phyloP scores from a whole-genome alignment of 2,329 filamentous ascomycete species.

The Penicillium sp. region DNA sequence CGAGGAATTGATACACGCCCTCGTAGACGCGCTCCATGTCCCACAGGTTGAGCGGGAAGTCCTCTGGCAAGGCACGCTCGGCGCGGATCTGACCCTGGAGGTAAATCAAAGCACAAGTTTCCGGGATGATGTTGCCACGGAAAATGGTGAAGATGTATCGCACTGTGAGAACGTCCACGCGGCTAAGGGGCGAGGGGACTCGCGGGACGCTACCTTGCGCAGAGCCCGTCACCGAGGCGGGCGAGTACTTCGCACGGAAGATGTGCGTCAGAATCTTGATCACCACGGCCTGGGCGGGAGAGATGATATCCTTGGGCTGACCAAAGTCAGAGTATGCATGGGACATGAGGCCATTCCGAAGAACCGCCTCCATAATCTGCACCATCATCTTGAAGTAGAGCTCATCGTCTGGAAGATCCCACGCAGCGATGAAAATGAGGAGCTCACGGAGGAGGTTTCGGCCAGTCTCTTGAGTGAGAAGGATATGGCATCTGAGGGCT shows the following conservation, averaged over 20 bases:
- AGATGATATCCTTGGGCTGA: slow-evolving; percentile 94
- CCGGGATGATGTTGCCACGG: slow-evolving; percentile 86
- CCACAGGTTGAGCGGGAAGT: slow-evolving; percentile 94
- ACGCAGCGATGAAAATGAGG: slow-evolving; percentile 93
- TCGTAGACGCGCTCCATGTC: slow-evolving; percentile 98
- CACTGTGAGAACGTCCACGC: slow-evolving; percentile 67
- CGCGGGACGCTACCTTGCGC: slow-evolving; percentile 57
- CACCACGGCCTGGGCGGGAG: slow-evolving; percentile 89
- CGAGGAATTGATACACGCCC: slow-evolving; percentile 88
- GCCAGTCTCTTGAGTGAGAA: slow-evolving; percentile 86
- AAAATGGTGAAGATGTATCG: slow-evolving; percentile 94
- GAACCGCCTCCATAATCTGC: slow-evolving; percentile 90
- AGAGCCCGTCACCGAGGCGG: slow-evolving; percentile 49
- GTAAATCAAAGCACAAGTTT: slow-evolving; percentile 92
- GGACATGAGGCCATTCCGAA: slow-evolving; percentile 84
- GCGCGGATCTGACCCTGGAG: slow-evolving; percentile 87
- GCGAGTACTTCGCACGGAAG: slow-evolving; percentile 66
- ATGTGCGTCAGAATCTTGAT: slow-evolving; percentile 89
- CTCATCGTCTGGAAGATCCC: slow-evolving; percentile 91
- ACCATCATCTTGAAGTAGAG: slow-evolving; percentile 96
- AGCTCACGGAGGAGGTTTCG: slow-evolving; percentile 87
- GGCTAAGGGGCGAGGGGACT: slow-evolving; percentile 57
- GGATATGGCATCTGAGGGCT: slow-evolving; percentile 83
- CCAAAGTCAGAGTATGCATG: slow-evolving; percentile 90
- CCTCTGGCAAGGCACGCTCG: slow-evolving; percentile 72